phyloP scores from a whole-genome alignment of 2,329 filamentous ascomycete genomes.

The Pseudogymnoascus sp. region DNA sequence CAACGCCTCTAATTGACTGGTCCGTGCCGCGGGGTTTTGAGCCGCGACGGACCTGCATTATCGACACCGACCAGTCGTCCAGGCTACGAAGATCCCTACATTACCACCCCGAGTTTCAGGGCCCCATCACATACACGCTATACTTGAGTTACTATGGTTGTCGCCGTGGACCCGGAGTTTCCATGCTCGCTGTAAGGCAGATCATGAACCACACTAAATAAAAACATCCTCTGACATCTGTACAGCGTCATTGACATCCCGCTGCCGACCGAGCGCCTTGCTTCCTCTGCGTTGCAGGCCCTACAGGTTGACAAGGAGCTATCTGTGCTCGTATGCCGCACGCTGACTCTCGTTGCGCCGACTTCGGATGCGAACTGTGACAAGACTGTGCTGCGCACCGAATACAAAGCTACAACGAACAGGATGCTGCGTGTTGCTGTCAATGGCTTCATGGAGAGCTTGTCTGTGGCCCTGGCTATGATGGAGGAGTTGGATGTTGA shows the following conservation, averaged over 20 bases:
- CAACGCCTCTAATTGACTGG: constrained; percentile 9
- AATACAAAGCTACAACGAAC: constrained; percentile 85
- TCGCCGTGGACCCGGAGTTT: constrained; percentile 41
- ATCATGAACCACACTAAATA: constrained; percentile 8
- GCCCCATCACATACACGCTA: not conserved
- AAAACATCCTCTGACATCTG: not conserved
- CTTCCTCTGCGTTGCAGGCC: constrained; percentile 65
- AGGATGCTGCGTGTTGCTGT: constrained; percentile 94
- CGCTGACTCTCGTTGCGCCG: constrained; percentile 52
- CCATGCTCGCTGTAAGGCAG: constrained; percentile 55
- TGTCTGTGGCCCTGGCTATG: constrained; percentile 76
- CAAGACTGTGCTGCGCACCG: constrained; percentile 57
- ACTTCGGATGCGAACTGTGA: constrained; percentile 25
- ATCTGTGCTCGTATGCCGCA: constrained; percentile 72
- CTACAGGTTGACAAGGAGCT: constrained; percentile 84
- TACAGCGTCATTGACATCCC: constrained; percentile 41
- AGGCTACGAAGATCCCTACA: constrained; percentile 8
- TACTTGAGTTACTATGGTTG: constrained; percentile 1
- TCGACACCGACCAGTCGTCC: constrained; percentile 4
- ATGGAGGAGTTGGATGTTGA: constrained; percentile 89
- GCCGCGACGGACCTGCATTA: constrained; percentile 6
- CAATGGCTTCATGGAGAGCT: constrained; percentile 90
- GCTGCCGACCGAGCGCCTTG: constrained; percentile 73
- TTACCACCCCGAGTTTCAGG: not conserved
- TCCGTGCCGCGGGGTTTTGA: constrained; percentile 7